These are phyloP conservation scores for Cyberlindnera euphorbiiphila DNA, from an alignment of 805 yeast species.

Conservation along the genomic window DNA sequence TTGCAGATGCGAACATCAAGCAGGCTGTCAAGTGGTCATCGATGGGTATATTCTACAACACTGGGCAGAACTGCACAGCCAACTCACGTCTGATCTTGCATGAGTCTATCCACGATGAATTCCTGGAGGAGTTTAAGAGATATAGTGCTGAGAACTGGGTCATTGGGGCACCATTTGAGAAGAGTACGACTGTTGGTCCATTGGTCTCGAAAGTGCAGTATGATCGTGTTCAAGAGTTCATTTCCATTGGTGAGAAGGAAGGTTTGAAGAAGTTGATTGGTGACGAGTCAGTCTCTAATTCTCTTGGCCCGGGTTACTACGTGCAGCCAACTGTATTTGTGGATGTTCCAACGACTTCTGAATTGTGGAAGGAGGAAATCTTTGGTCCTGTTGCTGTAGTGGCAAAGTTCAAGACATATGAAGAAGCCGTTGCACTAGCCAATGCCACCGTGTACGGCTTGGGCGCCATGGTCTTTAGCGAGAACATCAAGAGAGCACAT, in stretches of 20 bases:
- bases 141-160: constrained; percentile 47
- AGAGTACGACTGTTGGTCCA: constrained; percentile 53
- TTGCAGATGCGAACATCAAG: constrained; percentile 60
- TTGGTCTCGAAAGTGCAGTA: constrained; percentile 54
- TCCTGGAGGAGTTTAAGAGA: constrained; percentile 39
- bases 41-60: constrained; percentile 58
- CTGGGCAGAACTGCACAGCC: constrained; percentile 69
- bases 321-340: constrained; percentile 74
- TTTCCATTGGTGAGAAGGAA: constrained; percentile 46
- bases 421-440: constrained; percentile 65
- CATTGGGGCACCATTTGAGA: constrained; percentile 53
- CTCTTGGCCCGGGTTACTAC: constrained; percentile 52
- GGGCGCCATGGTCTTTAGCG: constrained; percentile 78
- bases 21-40: constrained; percentile 69
- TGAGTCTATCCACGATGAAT: constrained; percentile 51
- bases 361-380: constrained; percentile 73
- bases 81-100: constrained; percentile 61
- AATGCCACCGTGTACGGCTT: constrained; percentile 75
- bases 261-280: constrained; percentile 43
- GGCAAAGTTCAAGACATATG: constrained; percentile 60
- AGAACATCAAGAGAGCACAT: constrained; percentile 60
- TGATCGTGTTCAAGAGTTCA: constrained; percentile 46
- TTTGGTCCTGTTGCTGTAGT: constrained; percentile 83
- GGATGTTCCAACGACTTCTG: constrained; percentile 61
- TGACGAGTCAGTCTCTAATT: constrained; percentile 28